Evolutionary conservation across 1,284 basidiomycete species (phyloP), one percentile per base, ranked within the genome.

Genomic region (Omphalotus olearius): DNA sequence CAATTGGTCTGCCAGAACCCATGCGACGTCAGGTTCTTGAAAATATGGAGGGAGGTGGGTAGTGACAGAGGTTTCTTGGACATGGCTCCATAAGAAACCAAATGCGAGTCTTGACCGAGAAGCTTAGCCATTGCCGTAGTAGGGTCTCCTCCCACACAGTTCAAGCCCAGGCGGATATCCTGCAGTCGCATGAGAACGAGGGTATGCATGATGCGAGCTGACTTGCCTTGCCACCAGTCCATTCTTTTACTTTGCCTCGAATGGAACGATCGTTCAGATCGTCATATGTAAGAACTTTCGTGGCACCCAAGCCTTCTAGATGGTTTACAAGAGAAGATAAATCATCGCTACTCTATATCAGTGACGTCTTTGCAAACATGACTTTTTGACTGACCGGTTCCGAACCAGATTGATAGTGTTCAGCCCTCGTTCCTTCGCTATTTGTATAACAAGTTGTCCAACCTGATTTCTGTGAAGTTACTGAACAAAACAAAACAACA

Each of bases 81-180:
- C 91, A 94, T 93, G 5, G 86, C 91, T 23, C 91, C 91, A 55
- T 93, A 94, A 0, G 92, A 90, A 7, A 93, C 86, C 1, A 92
- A 69, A 57, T 85, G 83, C 2, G 85, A 83, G 58, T 85, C 71
- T 36, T 72, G 62, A 7, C 82, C 82, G 1, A 93, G 70, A 11
- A 86, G 68, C 46, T 82, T 78, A 1, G 79, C 73, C 84, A 93
- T 88, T 2, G 73, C 59, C 0, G 78, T 78, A 0, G 88, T 90
- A 42, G 82, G 74, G 40, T 76, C 74, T 0, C 91, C 91, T 14
- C 88, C 78, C 11, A 93, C 82, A 62, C 91, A 91, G 62, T 93
- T 93, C 20, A 93, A 73, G 6, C 80, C 86, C 2, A 93, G 73
- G 20, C 75, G 76, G 46, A 88, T 80, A 6, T 70, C 65, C 78